Percentiles rank a stretch among this genome's conserved stretches.
Evolutionary conservation across 2,329 filamentous ascomycete species (phyloP).

Genomic region (Gaeumannomyces tritici): DNA sequence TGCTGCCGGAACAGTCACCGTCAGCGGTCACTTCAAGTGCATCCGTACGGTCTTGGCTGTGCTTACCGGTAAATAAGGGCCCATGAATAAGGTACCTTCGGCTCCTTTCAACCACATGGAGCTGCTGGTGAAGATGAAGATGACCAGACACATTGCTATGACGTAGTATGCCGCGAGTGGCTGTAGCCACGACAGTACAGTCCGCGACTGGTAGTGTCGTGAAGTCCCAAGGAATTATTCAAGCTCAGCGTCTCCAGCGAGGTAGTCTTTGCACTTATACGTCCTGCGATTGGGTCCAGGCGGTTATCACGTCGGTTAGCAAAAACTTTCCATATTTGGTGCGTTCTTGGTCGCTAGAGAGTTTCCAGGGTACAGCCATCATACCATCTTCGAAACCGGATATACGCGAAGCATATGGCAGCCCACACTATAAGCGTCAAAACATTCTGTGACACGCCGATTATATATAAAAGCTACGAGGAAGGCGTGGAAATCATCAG

Average conservation of each 20-base stretch:
- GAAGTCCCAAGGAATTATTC: slow-evolving; percentile 3
- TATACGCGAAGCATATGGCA: slow-evolving; percentile 4
- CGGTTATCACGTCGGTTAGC: neutral
- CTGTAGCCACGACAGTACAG: slow-evolving; percentile 4
- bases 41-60: too few species aligned
- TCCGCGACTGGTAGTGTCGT: slow-evolving; percentile 3
- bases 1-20: neutral
- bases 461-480: slow-evolving; percentile 3
- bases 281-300: neutral
- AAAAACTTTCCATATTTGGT: too few species aligned
- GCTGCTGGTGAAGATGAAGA: slow-evolving; percentile 5
- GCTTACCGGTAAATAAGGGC: neutral
- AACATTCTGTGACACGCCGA: slow-evolving; percentile 5
- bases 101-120: neutral
- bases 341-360: too few species aligned
- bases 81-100: neutral
- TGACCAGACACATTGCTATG: slow-evolving; percentile 3
- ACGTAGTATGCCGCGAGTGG: slow-evolving; percentile 4
- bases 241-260: neutral
- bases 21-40: neutral
- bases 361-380: neutral
- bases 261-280: neutral
- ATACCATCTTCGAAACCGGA: slow-evolving; percentile 6
- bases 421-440: slow-evolving; percentile 5
- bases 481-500: neutral